Percentiles rank a stretch among this genome's conserved stretches.
These are phyloP conservation scores for Rhodotorula diobovata DNA, from an alignment of 768 basidiomycete species.

Conservation along the genomic window DNA sequence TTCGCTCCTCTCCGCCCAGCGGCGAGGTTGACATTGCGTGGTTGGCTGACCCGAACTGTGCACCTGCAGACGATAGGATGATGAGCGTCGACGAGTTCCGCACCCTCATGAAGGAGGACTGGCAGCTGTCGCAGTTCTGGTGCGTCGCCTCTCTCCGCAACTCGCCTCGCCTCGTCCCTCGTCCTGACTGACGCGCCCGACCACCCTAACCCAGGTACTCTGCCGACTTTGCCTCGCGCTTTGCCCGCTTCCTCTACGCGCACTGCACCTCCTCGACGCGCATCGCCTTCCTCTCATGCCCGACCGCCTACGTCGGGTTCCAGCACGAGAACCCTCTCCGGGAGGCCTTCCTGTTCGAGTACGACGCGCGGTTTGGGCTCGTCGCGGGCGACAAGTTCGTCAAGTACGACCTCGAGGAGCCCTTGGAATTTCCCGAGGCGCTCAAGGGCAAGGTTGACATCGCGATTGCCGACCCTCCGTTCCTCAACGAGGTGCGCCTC, in stretches of 20 bases:
- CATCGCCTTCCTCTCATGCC: slow-evolving; percentile 43
- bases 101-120: slow-evolving; percentile 22
- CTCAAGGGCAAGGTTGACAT: slow-evolving; percentile 37
- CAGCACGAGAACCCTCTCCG: slow-evolving; percentile 36
- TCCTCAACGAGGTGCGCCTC: slow-evolving; percentile 41
- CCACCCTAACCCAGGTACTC: slow-evolving; percentile 42
- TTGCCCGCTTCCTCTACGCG: slow-evolving; percentile 37
- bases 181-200: no score
- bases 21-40: background rate
- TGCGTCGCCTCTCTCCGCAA: background rate
- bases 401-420: slow-evolving; percentile 42
- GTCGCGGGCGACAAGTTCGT: slow-evolving; percentile 35
- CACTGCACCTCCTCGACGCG: slow-evolving; percentile 11
- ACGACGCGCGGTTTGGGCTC: slow-evolving; percentile 40
- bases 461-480: slow-evolving; percentile 41
- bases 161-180: background rate
- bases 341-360: slow-evolving; percentile 39
- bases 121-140: slow-evolving; percentile 7
- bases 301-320: slow-evolving; percentile 43
- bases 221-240: slow-evolving; percentile 33
- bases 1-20: background rate
- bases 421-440: slow-evolving; percentile 25
- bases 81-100: slow-evolving; percentile 39
- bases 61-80: slow-evolving; percentile 28
- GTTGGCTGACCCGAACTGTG: background rate